These are phyloP conservation scores for Gyromitra esculenta DNA, from an alignment of 2,329 filamentous ascomycete genomes.

Conservation along the genomic window DNA sequence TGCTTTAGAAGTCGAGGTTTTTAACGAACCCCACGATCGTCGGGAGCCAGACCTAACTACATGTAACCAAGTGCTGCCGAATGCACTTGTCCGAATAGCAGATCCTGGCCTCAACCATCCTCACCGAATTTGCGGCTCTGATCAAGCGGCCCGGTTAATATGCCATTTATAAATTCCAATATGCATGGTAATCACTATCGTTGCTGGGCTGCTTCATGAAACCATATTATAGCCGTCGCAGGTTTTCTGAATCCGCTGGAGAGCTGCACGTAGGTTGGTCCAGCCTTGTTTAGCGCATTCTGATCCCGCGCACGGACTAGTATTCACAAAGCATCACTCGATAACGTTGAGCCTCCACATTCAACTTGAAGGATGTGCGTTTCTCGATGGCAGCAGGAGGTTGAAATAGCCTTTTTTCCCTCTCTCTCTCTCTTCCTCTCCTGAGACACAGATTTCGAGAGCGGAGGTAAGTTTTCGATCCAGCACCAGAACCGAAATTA, in stretches of 20 bases:
- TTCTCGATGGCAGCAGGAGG: neutral
- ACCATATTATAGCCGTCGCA: neutral
- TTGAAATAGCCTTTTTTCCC: slow-evolving; percentile 7
- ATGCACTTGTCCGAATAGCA: neutral
- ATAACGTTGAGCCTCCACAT: neutral
- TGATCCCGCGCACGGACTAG: neutral
- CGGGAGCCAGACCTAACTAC: neutral
- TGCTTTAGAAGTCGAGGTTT: neutral
- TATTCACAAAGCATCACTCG: slow-evolving; percentile 1
- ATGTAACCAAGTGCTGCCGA: neutral
- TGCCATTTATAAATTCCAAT: neutral
- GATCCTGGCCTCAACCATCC: too few species aligned
- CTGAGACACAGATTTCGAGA: neutral
- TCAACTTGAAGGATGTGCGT: too few species aligned
- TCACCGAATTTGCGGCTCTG: neutral
- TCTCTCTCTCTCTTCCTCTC: neutral
- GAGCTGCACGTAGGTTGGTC: neutral
- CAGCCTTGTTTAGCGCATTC: neutral
- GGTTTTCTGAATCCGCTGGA: neutral
- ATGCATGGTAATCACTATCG: neutral
- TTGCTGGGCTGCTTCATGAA: neutral
- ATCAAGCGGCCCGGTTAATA: neutral
- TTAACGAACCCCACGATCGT: neutral
- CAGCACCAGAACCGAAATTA: neutral
- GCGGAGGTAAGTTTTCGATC: neutral